These are phyloP conservation scores for Leonotis leonurus DNA, from an alignment of 257 asterid species.

Conservation along the genomic window DNA sequence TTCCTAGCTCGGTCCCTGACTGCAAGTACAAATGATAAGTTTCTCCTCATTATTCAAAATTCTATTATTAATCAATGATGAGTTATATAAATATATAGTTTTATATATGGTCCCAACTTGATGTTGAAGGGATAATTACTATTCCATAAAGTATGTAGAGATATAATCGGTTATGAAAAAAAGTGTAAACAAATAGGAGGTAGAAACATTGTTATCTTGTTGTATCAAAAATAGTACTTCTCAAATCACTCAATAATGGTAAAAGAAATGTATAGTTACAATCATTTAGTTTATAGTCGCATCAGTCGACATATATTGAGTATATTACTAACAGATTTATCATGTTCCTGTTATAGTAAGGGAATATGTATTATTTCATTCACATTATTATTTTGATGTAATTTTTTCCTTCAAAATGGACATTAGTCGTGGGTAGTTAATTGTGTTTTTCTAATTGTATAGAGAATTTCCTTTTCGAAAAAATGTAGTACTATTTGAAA, in stretches of 20 bases:
- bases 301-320: slow-evolving; percentile 8
- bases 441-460: too few species aligned
- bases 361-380: background rate
- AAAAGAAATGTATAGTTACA: background rate
- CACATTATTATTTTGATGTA: too few species aligned
- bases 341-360: background rate
- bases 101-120: background rate
- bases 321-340: background rate
- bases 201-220: background rate
- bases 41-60: too few species aligned
- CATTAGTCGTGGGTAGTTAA: too few species aligned
- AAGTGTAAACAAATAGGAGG: background rate
- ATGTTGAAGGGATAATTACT: background rate
- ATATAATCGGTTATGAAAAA: background rate
- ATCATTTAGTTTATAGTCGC: background rate
- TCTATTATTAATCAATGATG: too few species aligned
- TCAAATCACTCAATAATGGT: background rate
- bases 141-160: background rate
- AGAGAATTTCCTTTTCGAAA: too few species aligned
- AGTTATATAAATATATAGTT: background rate
- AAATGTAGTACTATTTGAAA: too few species aligned
- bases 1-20: too few species aligned
- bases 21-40: too few species aligned
- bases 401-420: too few species aligned
- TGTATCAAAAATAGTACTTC: background rate